Conservation (phyloP, 2,329 filamentous ascomycete genomes). For the Aspergillus sp. region DNA sequence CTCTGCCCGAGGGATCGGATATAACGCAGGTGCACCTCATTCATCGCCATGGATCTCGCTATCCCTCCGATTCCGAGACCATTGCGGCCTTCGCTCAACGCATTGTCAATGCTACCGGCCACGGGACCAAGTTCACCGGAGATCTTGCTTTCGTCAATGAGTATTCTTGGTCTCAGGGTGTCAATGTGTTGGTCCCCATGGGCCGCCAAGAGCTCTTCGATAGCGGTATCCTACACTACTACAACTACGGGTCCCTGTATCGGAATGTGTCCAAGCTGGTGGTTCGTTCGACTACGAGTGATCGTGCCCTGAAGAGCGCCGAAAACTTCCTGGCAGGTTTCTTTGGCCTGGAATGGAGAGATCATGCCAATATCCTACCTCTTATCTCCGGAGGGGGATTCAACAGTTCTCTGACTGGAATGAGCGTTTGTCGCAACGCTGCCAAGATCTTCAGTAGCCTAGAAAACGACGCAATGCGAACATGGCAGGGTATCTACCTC, state of each 20-base stretch:
- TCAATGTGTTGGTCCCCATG: slow-evolving; percentile 68
- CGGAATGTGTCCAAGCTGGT: slow-evolving; percentile 70
- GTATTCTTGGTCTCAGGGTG: slow-evolving; percentile 67
- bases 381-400: slow-evolving; percentile 63
- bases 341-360: slow-evolving; percentile 71
- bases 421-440: slow-evolving; percentile 7
- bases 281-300: slow-evolving; percentile 70
- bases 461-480: slow-evolving; percentile 27
- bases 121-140: slow-evolving; percentile 46
- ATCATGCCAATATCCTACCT: slow-evolving; percentile 69
- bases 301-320: slow-evolving; percentile 73
- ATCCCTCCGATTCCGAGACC: slow-evolving; percentile 62
- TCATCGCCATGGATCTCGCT: slow-evolving; percentile 69
- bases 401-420: slow-evolving; percentile 19
- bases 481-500: slow-evolving; percentile 66
- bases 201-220: slow-evolving; percentile 72
- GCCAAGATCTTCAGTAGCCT: neutral
- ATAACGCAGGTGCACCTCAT: slow-evolving; percentile 71
- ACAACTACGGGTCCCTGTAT: slow-evolving; percentile 69
- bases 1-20: slow-evolving; percentile 63
- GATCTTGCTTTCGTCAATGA: slow-evolving; percentile 63
- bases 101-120: slow-evolving; percentile 51
- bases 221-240: slow-evolving; percentile 67
- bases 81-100: slow-evolving; percentile 57
- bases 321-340: slow-evolving; percentile 78